These are phyloP conservation scores for Phytophthora idaei DNA, from an alignment of 352 stramenopile species.

Conservation along the genomic window DNA sequence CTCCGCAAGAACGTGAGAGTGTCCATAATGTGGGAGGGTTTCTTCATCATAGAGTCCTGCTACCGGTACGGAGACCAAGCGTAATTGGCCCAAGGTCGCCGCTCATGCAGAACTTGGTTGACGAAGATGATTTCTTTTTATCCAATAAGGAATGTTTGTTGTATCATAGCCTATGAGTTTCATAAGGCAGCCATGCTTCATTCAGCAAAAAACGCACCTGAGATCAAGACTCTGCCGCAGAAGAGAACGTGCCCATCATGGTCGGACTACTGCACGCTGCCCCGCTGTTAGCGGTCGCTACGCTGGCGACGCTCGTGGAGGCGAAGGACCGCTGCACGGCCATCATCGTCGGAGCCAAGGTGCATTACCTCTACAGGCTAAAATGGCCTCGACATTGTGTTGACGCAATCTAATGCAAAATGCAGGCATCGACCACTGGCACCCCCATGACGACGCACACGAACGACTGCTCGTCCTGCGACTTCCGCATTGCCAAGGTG, in stretches of 20 bases:
- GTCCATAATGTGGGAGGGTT: no score
- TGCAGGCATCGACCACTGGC: slow-evolving; percentile 62
- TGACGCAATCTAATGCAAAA: slow-evolving; percentile 16
- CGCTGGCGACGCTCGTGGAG: slow-evolving; percentile 13
- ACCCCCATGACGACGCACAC: slow-evolving; percentile 85
- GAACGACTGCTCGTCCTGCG: slow-evolving; percentile 83
- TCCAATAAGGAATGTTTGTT: not conserved
- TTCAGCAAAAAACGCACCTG: slow-evolving; percentile 3
- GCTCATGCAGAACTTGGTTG: no score
- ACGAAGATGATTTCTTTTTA: not conserved
- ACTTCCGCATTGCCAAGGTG: slow-evolving; percentile 85
- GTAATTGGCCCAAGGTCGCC: no score
- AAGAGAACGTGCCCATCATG: slow-evolving; percentile 13
- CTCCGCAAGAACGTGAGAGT: no score
- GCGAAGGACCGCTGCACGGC: slow-evolving; percentile 76
- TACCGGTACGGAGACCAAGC: no score
- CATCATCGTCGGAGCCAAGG: slow-evolving; percentile 81
- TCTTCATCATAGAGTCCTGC: no score
- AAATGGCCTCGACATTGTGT: not conserved
- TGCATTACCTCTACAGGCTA: slow-evolving; percentile 15
- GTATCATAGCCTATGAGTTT: not conserved
- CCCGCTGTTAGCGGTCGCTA: slow-evolving; percentile 24
- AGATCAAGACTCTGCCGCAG: slow-evolving; percentile 8
- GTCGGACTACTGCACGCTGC: slow-evolving; percentile 1
- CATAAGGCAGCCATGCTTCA: not conserved